phyloP scores from a whole-genome alignment of 495 filamentous ascomycete genomes.

The Daldinia childiae region DNA sequence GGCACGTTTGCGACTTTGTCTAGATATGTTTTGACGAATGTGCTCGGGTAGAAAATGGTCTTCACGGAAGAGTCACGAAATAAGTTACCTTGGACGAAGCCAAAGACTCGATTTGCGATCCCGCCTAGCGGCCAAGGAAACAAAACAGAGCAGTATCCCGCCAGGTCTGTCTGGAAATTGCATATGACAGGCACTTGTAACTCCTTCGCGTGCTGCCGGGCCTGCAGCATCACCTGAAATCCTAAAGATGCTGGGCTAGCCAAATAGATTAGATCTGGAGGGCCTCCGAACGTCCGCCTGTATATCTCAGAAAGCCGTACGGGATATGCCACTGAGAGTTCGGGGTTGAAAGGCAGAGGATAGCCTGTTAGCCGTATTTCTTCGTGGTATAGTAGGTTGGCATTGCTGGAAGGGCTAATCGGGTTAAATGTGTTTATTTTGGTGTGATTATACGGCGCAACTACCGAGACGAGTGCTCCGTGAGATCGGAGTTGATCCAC shows the following conservation, averaged over 20 bases:
- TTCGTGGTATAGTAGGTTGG: neutral
- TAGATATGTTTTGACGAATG: slow-evolving; percentile 64
- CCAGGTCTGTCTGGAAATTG: slow-evolving; percentile 73
- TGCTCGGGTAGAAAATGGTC: slow-evolving; percentile 70
- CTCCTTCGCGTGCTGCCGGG: slow-evolving; percentile 62
- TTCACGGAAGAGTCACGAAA: slow-evolving; percentile 65
- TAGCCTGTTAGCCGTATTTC: slow-evolving; percentile 63
- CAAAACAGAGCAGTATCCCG: slow-evolving; percentile 68
- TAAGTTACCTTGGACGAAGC: slow-evolving; percentile 65
- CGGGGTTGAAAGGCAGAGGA: slow-evolving; percentile 71
- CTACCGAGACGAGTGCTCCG: slow-evolving; percentile 65
- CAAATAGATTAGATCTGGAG: slow-evolving; percentile 68
- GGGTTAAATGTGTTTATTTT: slow-evolving; percentile 48
- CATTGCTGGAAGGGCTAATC: slow-evolving; percentile 3
- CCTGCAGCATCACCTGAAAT: slow-evolving; percentile 67
- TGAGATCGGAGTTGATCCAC: slow-evolving; percentile 67
- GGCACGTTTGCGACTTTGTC: slow-evolving; percentile 58
- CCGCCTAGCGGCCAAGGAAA: slow-evolving; percentile 65
- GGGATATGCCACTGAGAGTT: slow-evolving; percentile 69
- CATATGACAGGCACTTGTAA: slow-evolving; percentile 62
- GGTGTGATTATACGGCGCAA: slow-evolving; percentile 63
- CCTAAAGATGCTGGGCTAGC: slow-evolving; percentile 71
- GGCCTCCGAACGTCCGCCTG: slow-evolving; percentile 56
- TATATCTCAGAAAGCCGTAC: slow-evolving; percentile 66
- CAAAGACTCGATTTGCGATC: slow-evolving; percentile 64